These are phyloP conservation scores for Aspergillus sojae DNA, from an alignment of 2,329 filamentous ascomycete species.

Conservation along the genomic window DNA sequence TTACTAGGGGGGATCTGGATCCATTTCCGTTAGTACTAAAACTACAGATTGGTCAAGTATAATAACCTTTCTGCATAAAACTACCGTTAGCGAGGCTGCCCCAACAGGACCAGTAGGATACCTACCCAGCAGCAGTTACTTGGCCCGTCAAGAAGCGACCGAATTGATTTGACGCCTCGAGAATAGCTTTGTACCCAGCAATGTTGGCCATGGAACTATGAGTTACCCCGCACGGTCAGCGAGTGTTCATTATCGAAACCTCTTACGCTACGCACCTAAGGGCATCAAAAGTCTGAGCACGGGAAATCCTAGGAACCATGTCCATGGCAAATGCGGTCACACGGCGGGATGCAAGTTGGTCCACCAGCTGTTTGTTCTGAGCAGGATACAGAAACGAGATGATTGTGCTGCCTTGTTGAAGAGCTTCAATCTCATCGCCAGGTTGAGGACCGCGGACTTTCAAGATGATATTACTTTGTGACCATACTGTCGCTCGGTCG, in stretches of 20 bases:
- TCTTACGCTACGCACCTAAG: slow-evolving; percentile 49
- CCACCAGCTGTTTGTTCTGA: slow-evolving; percentile 75
- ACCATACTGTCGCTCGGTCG: slow-evolving; percentile 70
- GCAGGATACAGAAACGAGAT: slow-evolving; percentile 83
- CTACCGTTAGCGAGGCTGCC: slow-evolving; percentile 27
- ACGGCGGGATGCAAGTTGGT: slow-evolving; percentile 69
- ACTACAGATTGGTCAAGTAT: neutral
- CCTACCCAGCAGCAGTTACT: slow-evolving; percentile 78
- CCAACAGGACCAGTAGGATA: neutral
- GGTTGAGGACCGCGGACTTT: slow-evolving; percentile 77
- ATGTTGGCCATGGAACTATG: slow-evolving; percentile 89
- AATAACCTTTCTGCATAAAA: slow-evolving; percentile 28
- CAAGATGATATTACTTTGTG: slow-evolving; percentile 74
- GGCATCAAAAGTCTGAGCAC: slow-evolving; percentile 85
- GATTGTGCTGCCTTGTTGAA: slow-evolving; percentile 71
- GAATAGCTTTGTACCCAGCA: slow-evolving; percentile 86
- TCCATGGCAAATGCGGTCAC: slow-evolving; percentile 88
- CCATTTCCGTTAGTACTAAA: slow-evolving; percentile 1
- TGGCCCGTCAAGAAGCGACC: slow-evolving; percentile 87
- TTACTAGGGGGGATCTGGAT: slow-evolving; percentile 83
- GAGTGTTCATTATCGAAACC: neutral
- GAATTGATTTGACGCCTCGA: slow-evolving; percentile 88
- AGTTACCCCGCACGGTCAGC: neutral
- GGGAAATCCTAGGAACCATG: slow-evolving; percentile 85
- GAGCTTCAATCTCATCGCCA: slow-evolving; percentile 65